Base-by-base conservation (phyloP, 2,329 filamentous ascomycete genomes). In the Cryphonectria nitschkei region DNA sequence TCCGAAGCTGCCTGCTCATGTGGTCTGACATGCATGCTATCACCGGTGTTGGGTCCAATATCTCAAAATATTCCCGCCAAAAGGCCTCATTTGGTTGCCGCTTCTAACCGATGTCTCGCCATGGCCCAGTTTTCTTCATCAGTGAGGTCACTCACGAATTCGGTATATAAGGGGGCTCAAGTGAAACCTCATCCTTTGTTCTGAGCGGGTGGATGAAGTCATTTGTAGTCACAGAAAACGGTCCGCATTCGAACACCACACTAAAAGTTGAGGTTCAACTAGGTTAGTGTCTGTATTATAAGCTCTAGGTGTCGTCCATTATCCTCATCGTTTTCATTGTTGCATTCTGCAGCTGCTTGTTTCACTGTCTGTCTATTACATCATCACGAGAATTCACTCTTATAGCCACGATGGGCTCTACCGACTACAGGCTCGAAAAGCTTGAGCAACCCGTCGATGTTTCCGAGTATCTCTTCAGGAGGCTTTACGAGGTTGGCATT, bases 381-480 rank as follows among this genome's bases (percentile, higher is more conserved):
- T 41, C 19, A 41, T 14, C 22, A 19, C 19, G 39, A n/a, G 13
- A 52, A 13, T 4, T 29, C 14, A 32, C 26, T 65, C 43, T 65
- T 7, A 22, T n/a, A 50, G 16, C 41, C 41, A 52, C 14, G 8
- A 72, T 72, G 70, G 70, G 70, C 16, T 77, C 79, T 76, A 69
- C 77, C 32, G 82, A 84, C 69, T 81, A 85, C 67, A 76, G 83
- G 69, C 81, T 82, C 11, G 75, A 81, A 66, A 80, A 78, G 72
- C 81, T 88, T 26, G 79, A 81, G 74, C 81, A 84, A 78, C 86
- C 86, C 54, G 77, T 88, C 19, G 87, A 90, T 72, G 87, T 92
- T 67, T 89, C 88, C 69, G 87, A 92, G 77, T 93, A 93, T 76
- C 85, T 93, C 76, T 92, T 92, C 78, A 86, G 82, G 62, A 84